Evolutionary conservation across 768 basidiomycete genomes (phyloP).

Genomic region (Lentinula edodes): DNA sequence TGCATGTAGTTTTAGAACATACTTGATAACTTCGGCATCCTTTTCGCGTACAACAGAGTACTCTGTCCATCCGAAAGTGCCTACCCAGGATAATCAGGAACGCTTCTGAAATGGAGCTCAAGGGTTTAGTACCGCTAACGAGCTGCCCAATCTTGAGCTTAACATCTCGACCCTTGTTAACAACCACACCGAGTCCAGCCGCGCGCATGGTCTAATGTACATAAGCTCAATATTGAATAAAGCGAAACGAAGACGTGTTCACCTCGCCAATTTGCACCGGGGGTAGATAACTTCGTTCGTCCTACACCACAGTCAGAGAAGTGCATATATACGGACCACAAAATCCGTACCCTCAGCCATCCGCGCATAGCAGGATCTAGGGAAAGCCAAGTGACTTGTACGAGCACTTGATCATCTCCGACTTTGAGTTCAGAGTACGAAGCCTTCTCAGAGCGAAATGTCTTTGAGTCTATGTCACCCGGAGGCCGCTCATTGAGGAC

Average conservation of each 20-base stretch:
- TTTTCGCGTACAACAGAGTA: slow-evolving; percentile 59
- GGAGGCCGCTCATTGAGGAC: slow-evolving; percentile 74
- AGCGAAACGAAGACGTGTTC: slow-evolving; percentile 6
- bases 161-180: slow-evolving; percentile 50
- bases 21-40: slow-evolving; percentile 50
- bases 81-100: background rate
- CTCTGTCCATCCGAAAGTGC: slow-evolving; percentile 66
- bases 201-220: slow-evolving; percentile 63
- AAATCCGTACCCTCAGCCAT: slow-evolving; percentile 43
- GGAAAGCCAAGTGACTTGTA: slow-evolving; percentile 75
- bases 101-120: no score
- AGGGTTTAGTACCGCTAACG: slow-evolving; percentile 54
- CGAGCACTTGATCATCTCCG: slow-evolving; percentile 50
- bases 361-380: slow-evolving; percentile 89
- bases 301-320: slow-evolving; percentile 20
- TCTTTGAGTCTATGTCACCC: slow-evolving; percentile 62
- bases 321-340: background rate
- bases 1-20: slow-evolving; percentile 17
- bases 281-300: slow-evolving; percentile 63
- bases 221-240: slow-evolving; percentile 30
- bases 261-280: slow-evolving; percentile 69
- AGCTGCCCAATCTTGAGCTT: slow-evolving; percentile 59
- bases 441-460: slow-evolving; percentile 59
- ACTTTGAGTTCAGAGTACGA: slow-evolving; percentile 49
- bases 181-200: slow-evolving; percentile 57